These are phyloP conservation scores for Funneliformis caledonium DNA, from an alignment of 371 early-diverging fungal genomes.

Conservation along the genomic window DNA sequence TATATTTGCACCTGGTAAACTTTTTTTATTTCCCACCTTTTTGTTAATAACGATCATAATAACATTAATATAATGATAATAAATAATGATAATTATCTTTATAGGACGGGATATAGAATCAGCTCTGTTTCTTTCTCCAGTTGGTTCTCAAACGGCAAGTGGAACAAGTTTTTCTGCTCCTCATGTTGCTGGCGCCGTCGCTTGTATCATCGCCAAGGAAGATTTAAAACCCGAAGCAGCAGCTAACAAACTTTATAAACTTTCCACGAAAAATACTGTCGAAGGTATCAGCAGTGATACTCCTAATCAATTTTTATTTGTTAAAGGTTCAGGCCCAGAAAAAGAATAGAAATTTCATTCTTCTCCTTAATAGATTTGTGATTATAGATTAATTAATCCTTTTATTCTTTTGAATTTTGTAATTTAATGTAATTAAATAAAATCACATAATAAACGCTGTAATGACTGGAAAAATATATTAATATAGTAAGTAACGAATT, in stretches of 20 bases:
- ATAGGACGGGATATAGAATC: slow-evolving; percentile 41
- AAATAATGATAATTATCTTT: slow-evolving; percentile 54
- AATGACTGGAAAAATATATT: too few relatives aligned
- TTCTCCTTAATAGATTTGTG: too few relatives aligned
- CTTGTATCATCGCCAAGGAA: neutral
- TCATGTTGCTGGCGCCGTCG: slow-evolving; percentile 55
- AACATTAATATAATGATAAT: slow-evolving; percentile 43
- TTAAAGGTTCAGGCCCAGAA: too few relatives aligned
- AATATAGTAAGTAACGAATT: too few relatives aligned
- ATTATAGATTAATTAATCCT: too few relatives aligned
- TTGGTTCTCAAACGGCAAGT: slow-evolving; percentile 56
- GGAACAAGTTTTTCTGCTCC: slow-evolving; percentile 90
- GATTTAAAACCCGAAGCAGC: neutral
- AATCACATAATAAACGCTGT: too few relatives aligned
- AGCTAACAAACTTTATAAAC: neutral
- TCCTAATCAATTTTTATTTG: neutral
- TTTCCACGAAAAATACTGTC: neutral
- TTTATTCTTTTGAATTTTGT: too few relatives aligned
- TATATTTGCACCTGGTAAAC: slow-evolving; percentile 57
- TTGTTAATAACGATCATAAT: neutral
- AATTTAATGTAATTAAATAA: too few relatives aligned
- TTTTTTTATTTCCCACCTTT: neutral
- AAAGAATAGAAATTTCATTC: too few relatives aligned
- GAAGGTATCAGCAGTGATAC: neutral
- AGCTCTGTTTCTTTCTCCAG: neutral